phyloP scores from a whole-genome alignment of 176 grass and related monocot species.

The Oropetium thomaeum region DNA sequence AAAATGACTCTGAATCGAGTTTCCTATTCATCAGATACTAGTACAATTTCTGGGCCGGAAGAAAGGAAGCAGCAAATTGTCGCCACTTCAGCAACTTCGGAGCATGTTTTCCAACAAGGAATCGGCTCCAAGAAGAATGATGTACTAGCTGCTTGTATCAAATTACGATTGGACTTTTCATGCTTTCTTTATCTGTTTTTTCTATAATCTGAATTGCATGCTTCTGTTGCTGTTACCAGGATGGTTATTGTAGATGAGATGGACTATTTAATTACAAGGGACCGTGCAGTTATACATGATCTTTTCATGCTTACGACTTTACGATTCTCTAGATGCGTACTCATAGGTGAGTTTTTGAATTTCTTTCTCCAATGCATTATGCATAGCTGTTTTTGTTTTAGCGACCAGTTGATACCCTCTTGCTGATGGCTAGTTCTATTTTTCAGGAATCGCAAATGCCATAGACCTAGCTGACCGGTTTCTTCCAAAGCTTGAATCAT shows the following conservation, averaged over 20 bases:
- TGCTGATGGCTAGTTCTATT: slow-evolving; percentile 12
- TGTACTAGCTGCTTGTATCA: slow-evolving; percentile 44
- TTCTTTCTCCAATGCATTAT: not conserved
- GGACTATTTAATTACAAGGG: slow-evolving; percentile 93
- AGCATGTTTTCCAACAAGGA: slow-evolving; percentile 59
- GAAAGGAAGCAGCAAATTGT: slow-evolving; percentile 43
- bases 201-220: slow-evolving; percentile 17
- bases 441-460: slow-evolving; percentile 93
- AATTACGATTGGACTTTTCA: not conserved
- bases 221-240: slow-evolving; percentile 33
- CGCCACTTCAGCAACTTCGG: slow-evolving; percentile 72
- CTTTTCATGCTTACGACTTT: slow-evolving; percentile 92
- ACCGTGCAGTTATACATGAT: slow-evolving; percentile 81
- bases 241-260: slow-evolving; percentile 94
- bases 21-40: slow-evolving; percentile 78
- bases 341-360: slow-evolving; percentile 62
- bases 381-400: not conserved
- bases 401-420: not conserved
- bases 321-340: slow-evolving; percentile 76
- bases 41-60: slow-evolving; percentile 44
- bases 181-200: slow-evolving; percentile 34
- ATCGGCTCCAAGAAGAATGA: slow-evolving; percentile 63
- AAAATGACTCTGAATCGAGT: slow-evolving; percentile 9
- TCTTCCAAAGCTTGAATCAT: slow-evolving; percentile 88
- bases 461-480: slow-evolving; percentile 91